Conservation (phyloP, 192 early-diverging fungal genomes). For the Mortierella alpina region DNA sequence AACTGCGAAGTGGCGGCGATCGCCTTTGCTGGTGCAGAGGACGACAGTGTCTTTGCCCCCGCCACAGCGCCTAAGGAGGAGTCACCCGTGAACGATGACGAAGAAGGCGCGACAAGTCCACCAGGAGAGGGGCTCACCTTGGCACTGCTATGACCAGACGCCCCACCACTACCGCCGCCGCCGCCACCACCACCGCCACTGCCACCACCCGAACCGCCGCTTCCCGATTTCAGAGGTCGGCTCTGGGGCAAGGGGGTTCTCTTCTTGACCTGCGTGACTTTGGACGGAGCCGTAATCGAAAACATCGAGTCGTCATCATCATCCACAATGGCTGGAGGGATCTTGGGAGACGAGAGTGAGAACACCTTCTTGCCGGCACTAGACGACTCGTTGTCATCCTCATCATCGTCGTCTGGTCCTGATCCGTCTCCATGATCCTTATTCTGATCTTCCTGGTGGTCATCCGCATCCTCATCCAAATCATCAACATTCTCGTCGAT, state of each 20-base stretch:
- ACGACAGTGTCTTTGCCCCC: conserved; percentile 19
- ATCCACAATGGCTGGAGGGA: conserved; percentile 32
- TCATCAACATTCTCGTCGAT: conserved; percentile 11
- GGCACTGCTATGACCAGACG: not conserved
- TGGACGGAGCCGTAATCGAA: conserved; percentile 37
- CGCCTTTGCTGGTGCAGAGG: conserved; percentile 9
- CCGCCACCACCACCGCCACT: conserved; percentile 3
- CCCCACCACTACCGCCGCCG: not conserved
- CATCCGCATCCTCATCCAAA: not conserved
- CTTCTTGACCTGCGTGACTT: conserved; percentile 42
- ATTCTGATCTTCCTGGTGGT: too few relatives aligned
- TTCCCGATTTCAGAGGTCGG: conserved; percentile 16
- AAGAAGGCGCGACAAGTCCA: not conserved
- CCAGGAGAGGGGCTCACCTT: not conserved
- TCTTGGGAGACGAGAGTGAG: not conserved
- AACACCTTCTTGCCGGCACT: not conserved
- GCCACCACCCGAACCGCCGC: conserved; percentile 5
- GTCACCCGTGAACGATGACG: conserved; percentile 18
- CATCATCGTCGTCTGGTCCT: conserved; percentile 2
- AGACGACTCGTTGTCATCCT: not conserved
- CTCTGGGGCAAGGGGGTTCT: not conserved
- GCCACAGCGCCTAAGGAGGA: conserved; percentile 32
- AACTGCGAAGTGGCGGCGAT: conserved; percentile 10
- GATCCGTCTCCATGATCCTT: not conserved
- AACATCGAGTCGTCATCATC: conserved; percentile 49